phyloP scores from a whole-genome alignment of 257 asterid genomes.

The Salvia rosmarinus region DNA sequence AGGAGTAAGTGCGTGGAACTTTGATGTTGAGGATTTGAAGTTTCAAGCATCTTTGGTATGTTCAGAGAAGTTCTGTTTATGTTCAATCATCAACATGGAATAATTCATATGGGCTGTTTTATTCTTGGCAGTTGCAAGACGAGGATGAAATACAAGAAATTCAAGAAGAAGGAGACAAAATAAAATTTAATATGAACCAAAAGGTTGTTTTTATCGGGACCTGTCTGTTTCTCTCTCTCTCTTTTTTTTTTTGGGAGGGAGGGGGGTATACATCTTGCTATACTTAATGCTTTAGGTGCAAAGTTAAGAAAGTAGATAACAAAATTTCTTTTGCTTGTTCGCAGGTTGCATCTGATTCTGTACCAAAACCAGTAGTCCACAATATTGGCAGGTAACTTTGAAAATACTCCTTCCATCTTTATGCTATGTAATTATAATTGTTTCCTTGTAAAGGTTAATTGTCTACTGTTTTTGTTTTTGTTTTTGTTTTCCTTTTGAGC shows the following conservation, averaged over 20 bases:
- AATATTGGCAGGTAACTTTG: constrained; percentile 44
- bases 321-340: constrained; percentile 27
- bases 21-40: constrained; percentile 94
- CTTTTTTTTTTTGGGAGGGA: too few species aligned
- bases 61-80: constrained; percentile 19
- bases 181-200: constrained; percentile 40
- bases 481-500: too few species aligned
- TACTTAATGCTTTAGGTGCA: constrained; percentile 24
- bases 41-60: constrained; percentile 91
- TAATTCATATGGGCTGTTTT: constrained; percentile 34
- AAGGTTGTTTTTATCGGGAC: constrained; percentile 49
- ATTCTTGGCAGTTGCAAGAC: constrained; percentile 72
- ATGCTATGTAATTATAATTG: constrained; percentile 1
- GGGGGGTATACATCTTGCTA: constrained; percentile 18
- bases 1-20: constrained; percentile 99
- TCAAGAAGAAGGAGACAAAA: constrained; percentile 63
- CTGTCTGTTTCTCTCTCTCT: constrained; percentile 14
- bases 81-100: constrained; percentile 5
- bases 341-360: constrained; percentile 50
- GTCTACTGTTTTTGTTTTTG: constrained; percentile 9
- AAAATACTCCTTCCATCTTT: constrained; percentile 4
- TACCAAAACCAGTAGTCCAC: constrained; percentile 42
- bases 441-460: constrained; percentile 22
- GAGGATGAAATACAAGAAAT: constrained; percentile 77
- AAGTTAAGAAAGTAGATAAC: constrained; percentile 23